Conservation (phyloP, 2,329 filamentous ascomycete species). For the Claviceps spartinae region DNA sequence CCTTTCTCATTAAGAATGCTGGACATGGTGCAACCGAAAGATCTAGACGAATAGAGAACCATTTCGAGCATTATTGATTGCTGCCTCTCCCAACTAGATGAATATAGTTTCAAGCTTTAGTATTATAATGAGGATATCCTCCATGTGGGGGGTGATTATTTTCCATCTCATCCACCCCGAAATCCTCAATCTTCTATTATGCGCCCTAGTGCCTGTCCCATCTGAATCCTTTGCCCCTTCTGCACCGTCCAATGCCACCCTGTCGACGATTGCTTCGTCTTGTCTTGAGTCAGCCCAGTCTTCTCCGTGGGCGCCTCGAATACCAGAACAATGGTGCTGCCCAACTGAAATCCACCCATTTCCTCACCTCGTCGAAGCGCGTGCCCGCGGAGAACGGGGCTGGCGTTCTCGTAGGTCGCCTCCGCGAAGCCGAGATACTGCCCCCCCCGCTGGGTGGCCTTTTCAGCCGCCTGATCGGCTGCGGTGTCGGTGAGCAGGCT, state of each 20-base stretch:
- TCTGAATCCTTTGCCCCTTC: constrained; percentile 26
- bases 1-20: no score
- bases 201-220: constrained; percentile 74
- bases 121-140: no score
- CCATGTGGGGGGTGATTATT: neutral
- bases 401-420: constrained; percentile 73
- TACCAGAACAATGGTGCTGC: constrained; percentile 87
- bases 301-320: constrained; percentile 76
- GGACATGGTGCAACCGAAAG: no score
- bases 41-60: no score
- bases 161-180: neutral
- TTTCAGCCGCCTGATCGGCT: constrained; percentile 72
- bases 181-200: constrained; percentile 40
- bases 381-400: constrained; percentile 65
- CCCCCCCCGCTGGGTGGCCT: constrained; percentile 63
- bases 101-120: neutral
- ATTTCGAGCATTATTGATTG: no score
- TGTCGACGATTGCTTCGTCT: constrained; percentile 31
- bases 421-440: constrained; percentile 84
- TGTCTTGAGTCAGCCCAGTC: constrained; percentile 29
- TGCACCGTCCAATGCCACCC: constrained; percentile 18
- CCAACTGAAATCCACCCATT: constrained; percentile 95
- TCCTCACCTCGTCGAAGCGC: constrained; percentile 80
- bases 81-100: neutral
- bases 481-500: constrained; percentile 83